phyloP scores from a whole-genome alignment of 306 rosid genomes.

The Mimosa pudica region DNA sequence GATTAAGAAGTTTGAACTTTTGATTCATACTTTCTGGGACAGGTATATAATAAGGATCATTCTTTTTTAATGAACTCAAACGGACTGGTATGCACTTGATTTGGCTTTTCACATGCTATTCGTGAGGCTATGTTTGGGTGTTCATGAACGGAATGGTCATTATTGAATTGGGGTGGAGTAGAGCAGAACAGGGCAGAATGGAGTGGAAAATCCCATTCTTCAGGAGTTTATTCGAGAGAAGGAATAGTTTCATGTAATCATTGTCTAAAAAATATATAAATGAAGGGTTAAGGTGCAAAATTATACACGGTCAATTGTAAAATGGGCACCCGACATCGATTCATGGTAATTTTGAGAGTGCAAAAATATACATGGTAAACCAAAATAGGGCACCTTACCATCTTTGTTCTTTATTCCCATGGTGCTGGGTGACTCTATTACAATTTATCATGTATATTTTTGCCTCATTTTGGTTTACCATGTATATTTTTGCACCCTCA shows the following conservation, averaged over 20 bases:
- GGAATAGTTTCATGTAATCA: not conserved
- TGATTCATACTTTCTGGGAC: not conserved
- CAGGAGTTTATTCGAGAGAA: not conserved
- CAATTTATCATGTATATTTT: too few species aligned
- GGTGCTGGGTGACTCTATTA: too few species aligned
- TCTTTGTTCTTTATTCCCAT: too few species aligned
- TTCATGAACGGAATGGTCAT: not conserved
- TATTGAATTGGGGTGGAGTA: not conserved
- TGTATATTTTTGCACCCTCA: too few species aligned
- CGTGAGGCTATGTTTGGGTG: not conserved
- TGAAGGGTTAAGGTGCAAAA: too few species aligned
- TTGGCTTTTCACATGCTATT: not conserved
- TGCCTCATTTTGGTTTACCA: too few species aligned
- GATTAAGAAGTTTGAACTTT: not conserved
- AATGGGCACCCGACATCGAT: too few species aligned
- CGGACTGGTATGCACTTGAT: not conserved
- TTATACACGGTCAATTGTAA: too few species aligned
- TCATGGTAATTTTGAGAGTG: too few species aligned
- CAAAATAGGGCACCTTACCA: too few species aligned
- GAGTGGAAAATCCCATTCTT: not conserved
- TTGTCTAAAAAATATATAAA: not conserved
- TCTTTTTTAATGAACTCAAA: not conserved
- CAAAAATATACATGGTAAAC: too few species aligned
- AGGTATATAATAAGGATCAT: not conserved
- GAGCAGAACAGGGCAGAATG: not conserved